A percentile compares a stretch with the other conserved stretches of the same genome.
phyloP scores from a whole-genome alignment of 257 asterid species.

The Plectranthus barbatus region DNA sequence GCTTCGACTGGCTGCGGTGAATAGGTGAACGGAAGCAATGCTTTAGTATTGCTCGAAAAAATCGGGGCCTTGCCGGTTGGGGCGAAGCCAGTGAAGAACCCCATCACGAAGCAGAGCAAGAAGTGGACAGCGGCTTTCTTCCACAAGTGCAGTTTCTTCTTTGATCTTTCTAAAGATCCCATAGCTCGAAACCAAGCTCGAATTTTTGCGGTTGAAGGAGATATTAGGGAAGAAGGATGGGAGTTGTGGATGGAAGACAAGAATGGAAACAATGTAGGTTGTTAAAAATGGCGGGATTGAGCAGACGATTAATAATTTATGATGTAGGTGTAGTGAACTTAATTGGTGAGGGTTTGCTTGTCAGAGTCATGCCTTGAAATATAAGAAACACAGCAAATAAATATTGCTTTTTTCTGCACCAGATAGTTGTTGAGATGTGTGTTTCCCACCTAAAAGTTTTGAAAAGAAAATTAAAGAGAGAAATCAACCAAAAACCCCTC shows the following conservation, averaged over 20 bases:
- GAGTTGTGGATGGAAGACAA: not conserved
- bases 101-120: conserved; percentile 69
- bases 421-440: conserved; percentile 69
- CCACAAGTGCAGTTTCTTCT: conserved; percentile 64
- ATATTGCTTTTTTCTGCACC: conserved; percentile 41
- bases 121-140: conserved; percentile 74
- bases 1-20: conserved; percentile 43
- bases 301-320: conserved; percentile 7
- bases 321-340: conserved; percentile 6
- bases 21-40: conserved; percentile 20
- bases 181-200: conserved; percentile 7
- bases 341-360: conserved; percentile 31
- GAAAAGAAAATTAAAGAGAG: not conserved
- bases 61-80: conserved; percentile 50
- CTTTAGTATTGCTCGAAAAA: conserved; percentile 11
- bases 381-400: conserved; percentile 32
- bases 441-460: conserved; percentile 45
- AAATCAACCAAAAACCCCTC: not conserved
- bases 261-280: conserved; percentile 7
- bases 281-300: conserved; percentile 22
- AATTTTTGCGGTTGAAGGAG: not conserved
- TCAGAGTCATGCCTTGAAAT: conserved; percentile 47
- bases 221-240: not conserved
- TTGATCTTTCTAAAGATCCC: conserved; percentile 75
- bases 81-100: conserved; percentile 87